These are phyloP conservation scores for Kluyveromyces nonfermentans DNA, from an alignment of 805 yeast species.

Conservation along the genomic window DNA sequence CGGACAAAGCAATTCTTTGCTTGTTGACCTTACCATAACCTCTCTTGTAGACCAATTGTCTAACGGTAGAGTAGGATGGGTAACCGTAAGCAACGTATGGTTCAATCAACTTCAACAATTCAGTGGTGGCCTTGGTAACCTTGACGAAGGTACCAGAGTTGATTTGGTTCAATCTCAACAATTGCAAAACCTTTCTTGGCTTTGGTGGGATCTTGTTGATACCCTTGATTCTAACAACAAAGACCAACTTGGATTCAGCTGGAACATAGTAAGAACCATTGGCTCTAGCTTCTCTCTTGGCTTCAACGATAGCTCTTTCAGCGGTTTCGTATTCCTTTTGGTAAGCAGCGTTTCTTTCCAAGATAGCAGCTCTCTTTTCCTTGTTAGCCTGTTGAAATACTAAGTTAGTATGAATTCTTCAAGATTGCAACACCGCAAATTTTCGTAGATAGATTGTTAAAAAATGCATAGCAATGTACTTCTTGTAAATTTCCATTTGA, in stretches of 20 bases:
- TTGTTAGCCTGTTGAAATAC: constrained; percentile 34
- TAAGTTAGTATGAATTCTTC: constrained; percentile 8
- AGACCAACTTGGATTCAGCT: constrained; percentile 90
- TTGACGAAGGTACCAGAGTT: constrained; percentile 92
- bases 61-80: constrained; percentile 86
- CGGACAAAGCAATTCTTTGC: constrained; percentile 87
- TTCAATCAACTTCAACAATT: constrained; percentile 87
- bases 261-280: constrained; percentile 89
- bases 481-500: too few species aligned
- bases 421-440: not conserved
- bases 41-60: constrained; percentile 94
- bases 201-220: constrained; percentile 96
- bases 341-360: constrained; percentile 95
- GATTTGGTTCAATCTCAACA: constrained; percentile 87
- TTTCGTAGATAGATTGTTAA: not conserved
- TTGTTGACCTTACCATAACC: constrained; percentile 95
- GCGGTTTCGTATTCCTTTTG: constrained; percentile 88
- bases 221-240: constrained; percentile 99
- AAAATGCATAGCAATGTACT: too few species aligned
- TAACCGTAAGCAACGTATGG: constrained; percentile 97
- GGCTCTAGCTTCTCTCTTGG: constrained; percentile 92
- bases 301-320: constrained; percentile 77
- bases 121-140: constrained; percentile 91
- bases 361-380: constrained; percentile 60
- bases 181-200: constrained; percentile 97